Evolutionary conservation across 768 basidiomycete species (phyloP), one percentile per base, ranked within the genome.

Genomic region (Mycena vitilis): DNA sequence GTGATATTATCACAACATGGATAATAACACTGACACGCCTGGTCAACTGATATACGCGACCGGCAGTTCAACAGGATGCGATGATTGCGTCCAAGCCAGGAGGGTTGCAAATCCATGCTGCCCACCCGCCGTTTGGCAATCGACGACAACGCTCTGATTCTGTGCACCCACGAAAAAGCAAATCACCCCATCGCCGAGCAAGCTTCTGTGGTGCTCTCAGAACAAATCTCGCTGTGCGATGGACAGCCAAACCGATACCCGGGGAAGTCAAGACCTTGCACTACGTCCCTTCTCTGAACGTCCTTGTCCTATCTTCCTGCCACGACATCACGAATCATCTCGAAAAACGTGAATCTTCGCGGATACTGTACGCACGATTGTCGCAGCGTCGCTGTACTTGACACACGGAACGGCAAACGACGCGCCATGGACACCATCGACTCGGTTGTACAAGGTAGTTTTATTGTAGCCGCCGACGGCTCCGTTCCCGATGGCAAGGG

Each of bases 1-100:
- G 57, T 49, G 58, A 60, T 52, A 60, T 66, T 20, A 60, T 66
- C 38, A 25, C 65, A 60, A 60, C 65, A 38, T 66, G 57, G 38
- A 60, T 58, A n/a, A n/a, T n/a, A n/a, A n/a, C 34, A 42, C 57
- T 66, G 65, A 58, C 52, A 63, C 37, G 62, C 53, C 42, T 42
- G 42, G 62, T 30, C 62, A 54, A 45, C 53, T 45, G 23, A 25
- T 30, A 30, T 30, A 53, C 44, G 38, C 22, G 53, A 45, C 30
- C 62, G 61, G 49, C 47, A 48, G 59, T 47, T 47, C 52, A 55
- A 40, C 44, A 64, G 56, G 52, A 64, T 54, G 25, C 63, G 55
- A 34, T 53, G 48, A 44, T 53, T 64, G 36, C 63, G 44, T 45
- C 63, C 63, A 23, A 34, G 23, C n/a, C 44, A 45, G 63, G 40